Conservation (phyloP, 495 filamentous ascomycete species). For the Podospora pseudopauciseta region DNA sequence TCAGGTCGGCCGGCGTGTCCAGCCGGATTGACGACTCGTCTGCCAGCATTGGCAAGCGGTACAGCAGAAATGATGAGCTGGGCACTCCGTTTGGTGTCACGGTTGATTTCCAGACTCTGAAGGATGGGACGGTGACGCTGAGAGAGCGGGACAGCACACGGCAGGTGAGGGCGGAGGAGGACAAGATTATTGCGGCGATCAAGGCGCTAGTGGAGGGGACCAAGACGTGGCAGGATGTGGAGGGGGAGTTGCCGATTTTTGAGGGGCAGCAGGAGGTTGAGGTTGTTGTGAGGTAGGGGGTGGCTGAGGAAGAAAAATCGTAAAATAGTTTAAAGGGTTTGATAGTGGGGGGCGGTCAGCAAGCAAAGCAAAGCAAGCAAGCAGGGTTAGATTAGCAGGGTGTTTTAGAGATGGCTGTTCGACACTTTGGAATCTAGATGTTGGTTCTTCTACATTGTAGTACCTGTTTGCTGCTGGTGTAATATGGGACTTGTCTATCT, state of each 20-base stretch:
- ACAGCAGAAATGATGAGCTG: slow-evolving; percentile 70
- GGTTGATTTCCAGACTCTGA: slow-evolving; percentile 70
- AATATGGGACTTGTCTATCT: too few relatives aligned
- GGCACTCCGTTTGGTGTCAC: slow-evolving; percentile 69
- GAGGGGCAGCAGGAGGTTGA: slow-evolving; percentile 55
- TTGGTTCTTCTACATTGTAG: neutral
- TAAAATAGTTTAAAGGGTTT: neutral
- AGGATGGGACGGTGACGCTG: slow-evolving; percentile 68
- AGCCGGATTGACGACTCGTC: slow-evolving; percentile 64
- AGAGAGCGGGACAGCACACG: slow-evolving; percentile 68
- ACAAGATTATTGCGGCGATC: slow-evolving; percentile 62
- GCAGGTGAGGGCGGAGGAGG: slow-evolving; percentile 63
- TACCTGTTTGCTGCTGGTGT: too few relatives aligned
- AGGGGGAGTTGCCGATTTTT: slow-evolving; percentile 58
- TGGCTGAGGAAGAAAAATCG: neutral
- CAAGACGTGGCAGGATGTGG: slow-evolving; percentile 60
- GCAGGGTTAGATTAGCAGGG: neutral
- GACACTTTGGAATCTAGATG: neutral
- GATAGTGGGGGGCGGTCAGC: neutral
- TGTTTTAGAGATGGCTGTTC: neutral
- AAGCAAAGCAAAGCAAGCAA: neutral
- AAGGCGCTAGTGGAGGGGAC: slow-evolving; percentile 52
- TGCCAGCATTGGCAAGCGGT: slow-evolving; percentile 71
- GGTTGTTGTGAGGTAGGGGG: slow-evolving; percentile 21
- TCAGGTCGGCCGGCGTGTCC: slow-evolving; percentile 58